These are phyloP conservation scores for Xylariaceae sp. DNA, from an alignment of 2,329 filamentous ascomycete genomes.

Conservation along the genomic window DNA sequence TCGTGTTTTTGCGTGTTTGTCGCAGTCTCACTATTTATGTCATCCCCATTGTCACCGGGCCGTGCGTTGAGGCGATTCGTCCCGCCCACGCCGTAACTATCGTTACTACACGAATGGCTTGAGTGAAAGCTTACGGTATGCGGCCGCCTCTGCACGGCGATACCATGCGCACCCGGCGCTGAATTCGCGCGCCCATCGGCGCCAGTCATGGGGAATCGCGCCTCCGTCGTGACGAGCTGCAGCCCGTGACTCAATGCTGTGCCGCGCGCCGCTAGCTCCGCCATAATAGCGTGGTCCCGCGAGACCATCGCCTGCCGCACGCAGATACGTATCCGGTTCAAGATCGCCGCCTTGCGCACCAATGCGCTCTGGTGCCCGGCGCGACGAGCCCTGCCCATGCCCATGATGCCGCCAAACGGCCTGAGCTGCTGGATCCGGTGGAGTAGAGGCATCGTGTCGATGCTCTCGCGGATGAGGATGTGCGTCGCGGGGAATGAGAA, in stretches of 20 bases:
- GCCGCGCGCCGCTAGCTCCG: constrained; percentile 34
- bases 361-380: constrained; percentile 47
- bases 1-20: not conserved
- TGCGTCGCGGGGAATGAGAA: constrained; percentile 67
- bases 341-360: constrained; percentile 60
- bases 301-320: constrained; percentile 39
- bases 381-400: constrained; percentile 33
- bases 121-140: constrained; percentile 26
- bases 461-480: constrained; percentile 59
- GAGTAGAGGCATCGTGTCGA: constrained; percentile 38
- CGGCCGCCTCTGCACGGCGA: constrained; percentile 20
- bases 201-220: constrained; percentile 29
- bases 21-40: not conserved
- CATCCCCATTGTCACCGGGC: not conserved
- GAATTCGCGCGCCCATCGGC: not conserved
- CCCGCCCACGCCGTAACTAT: not conserved
- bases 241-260: constrained; percentile 36
- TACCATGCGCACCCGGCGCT: not conserved
- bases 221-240: constrained; percentile 32
- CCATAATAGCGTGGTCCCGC: constrained; percentile 32
- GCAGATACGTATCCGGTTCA: constrained; percentile 55
- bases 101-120: not conserved
- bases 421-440: constrained; percentile 47
- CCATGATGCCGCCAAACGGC: constrained; percentile 28
- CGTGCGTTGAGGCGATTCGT: not conserved